phyloP scores from a whole-genome alignment of 208 protist species.

The Trichomonas tenax region DNA sequence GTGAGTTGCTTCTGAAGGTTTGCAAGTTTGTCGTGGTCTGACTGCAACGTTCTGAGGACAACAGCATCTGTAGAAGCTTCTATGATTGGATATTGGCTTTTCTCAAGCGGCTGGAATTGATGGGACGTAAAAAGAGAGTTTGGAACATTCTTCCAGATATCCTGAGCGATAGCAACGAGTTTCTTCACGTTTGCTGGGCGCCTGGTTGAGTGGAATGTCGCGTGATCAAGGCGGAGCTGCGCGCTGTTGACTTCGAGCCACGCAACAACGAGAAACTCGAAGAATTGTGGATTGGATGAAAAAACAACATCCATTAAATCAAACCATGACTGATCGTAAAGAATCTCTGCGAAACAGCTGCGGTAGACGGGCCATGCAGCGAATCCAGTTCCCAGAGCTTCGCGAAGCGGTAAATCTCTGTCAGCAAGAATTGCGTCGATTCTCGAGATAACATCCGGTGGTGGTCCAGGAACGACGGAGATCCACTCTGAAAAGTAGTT shows the following conservation, averaged over 20 bases:
- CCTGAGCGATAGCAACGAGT: background rate
- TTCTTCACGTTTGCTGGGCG: background rate
- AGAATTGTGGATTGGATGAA: background rate
- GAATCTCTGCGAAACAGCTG: background rate
- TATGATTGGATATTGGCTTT: background rate
- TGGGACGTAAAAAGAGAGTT: background rate
- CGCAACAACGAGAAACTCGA: constrained; percentile 5
- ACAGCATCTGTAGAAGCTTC: background rate
- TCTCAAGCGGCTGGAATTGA: background rate
- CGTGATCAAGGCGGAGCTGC: background rate
- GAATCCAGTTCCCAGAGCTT: background rate
- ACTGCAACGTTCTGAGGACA: background rate
- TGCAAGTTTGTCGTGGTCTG: background rate
- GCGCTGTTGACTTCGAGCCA: background rate
- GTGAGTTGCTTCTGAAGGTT: background rate
- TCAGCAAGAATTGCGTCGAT: background rate
- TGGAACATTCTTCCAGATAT: background rate
- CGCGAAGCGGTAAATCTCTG: background rate
- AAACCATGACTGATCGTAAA: background rate
- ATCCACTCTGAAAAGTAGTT: background rate
- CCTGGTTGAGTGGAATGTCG: background rate
- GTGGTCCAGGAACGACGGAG: background rate
- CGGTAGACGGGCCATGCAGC: background rate
- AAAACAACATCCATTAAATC: constrained; percentile 20
- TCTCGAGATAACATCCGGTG: background rate